These are phyloP conservation scores for Leccinum glutinopallens DNA, from an alignment of 1,284 basidiomycete species.

Conservation along the genomic window DNA sequence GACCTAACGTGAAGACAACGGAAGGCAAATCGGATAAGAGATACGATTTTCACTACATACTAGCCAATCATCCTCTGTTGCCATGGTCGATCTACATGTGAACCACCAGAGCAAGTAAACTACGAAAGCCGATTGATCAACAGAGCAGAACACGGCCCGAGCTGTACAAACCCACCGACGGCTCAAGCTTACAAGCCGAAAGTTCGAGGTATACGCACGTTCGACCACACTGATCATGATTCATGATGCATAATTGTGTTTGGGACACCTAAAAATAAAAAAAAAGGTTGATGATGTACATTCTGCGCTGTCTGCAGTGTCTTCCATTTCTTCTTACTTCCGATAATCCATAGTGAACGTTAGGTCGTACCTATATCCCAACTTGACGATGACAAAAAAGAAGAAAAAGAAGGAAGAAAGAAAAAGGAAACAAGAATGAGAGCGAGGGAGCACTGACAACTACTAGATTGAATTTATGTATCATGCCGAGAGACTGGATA, in stretches of 20 bases:
- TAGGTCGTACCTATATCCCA: constrained; percentile 20
- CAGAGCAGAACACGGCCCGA: not conserved
- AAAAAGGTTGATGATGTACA: constrained; percentile 2
- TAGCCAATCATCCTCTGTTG: not conserved
- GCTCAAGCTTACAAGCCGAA: not conserved
- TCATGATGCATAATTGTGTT: not conserved
- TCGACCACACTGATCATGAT: no score
- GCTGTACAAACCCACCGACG: not conserved
- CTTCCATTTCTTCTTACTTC: constrained; percentile 14
- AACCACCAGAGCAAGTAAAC: not conserved
- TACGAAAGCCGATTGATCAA: no score
- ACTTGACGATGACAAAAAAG: constrained; percentile 16
- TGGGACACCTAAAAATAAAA: not conserved
- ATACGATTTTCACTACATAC: not conserved
- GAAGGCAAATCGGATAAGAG: no score
- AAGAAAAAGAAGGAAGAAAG: not conserved
- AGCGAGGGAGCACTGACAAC: constrained; percentile 10
- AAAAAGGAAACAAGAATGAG: constrained; percentile 6
- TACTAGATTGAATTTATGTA: constrained; percentile 29
- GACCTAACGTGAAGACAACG: no score
- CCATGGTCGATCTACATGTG: not conserved
- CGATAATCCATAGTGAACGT: constrained; percentile 22
- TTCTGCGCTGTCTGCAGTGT: constrained; percentile 6
- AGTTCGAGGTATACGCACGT: not conserved
- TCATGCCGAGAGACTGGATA: constrained; percentile 28